Evolutionary conservation across 805 yeast species (phyloP).

Genomic region (Wilhelminamyces savonicus): DNA sequence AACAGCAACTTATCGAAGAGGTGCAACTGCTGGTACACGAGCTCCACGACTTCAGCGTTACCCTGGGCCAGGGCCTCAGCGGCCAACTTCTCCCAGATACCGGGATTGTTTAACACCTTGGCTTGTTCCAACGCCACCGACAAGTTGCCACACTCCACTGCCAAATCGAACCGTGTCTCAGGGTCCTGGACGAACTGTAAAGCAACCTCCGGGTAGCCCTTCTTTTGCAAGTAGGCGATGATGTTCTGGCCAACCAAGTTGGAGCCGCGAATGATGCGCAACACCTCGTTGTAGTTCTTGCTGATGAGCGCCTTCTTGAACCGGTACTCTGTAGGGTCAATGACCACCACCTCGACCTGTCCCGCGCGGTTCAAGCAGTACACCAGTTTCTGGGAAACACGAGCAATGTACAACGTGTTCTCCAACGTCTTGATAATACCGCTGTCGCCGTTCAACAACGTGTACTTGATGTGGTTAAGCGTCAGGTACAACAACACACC

Average conservation of each 20-base stretch:
- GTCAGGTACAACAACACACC: conserved; percentile 92
- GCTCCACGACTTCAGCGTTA: conserved; percentile 76
- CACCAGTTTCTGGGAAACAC: conserved; percentile 62
- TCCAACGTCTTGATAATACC: conserved; percentile 93
- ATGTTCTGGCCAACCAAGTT: conserved; percentile 96
- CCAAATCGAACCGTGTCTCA: conserved; percentile 91
- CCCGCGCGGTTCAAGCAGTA: conserved; percentile 84
- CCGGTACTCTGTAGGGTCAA: conserved; percentile 96
- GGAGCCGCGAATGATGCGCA: conserved; percentile 80
- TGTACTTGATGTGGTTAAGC: conserved; percentile 90
- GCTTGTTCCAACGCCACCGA: conserved; percentile 88
- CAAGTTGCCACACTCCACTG: conserved; percentile 88
- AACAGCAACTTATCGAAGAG: conserved; percentile 86
- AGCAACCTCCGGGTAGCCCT: conserved; percentile 97
- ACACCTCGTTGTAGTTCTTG: conserved; percentile 86
- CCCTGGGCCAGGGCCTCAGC: conserved; percentile 88
- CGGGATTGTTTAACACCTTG: conserved; percentile 56
- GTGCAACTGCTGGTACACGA: conserved; percentile 81
- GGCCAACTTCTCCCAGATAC: conserved; percentile 77
- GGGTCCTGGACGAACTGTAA: conserved; percentile 95
- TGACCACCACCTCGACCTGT: conserved; percentile 65
- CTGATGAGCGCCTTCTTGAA: conserved; percentile 90
- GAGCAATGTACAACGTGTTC: conserved; percentile 76
- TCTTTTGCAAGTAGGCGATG: conserved; percentile 87
- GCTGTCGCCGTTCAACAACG: conserved; percentile 86